Evolutionary conservation across 257 asterid genomes (phyloP).

Genomic region (Salvia splendens): DNA sequence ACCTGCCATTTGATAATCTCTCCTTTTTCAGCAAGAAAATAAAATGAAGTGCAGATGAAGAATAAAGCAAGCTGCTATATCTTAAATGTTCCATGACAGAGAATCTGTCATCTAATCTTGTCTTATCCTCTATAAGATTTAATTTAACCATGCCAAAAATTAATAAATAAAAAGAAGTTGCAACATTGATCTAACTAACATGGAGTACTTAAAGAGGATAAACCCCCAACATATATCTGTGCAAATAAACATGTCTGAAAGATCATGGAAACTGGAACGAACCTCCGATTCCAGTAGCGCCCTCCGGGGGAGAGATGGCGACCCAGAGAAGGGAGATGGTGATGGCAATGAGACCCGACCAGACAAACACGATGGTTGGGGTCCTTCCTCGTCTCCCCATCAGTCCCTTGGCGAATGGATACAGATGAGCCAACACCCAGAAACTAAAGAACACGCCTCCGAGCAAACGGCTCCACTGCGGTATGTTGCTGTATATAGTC

Average conservation of each 20-base stretch:
- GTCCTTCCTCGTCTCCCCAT: slow-evolving; percentile 88
- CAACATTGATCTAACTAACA: not conserved
- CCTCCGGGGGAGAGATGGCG: slow-evolving; percentile 72
- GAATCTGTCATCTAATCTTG: slow-evolving; percentile 8
- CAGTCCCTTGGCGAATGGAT: slow-evolving; percentile 79
- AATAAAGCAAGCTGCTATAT: not conserved
- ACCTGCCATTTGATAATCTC: not conserved
- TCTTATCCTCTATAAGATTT: slow-evolving; percentile 4
- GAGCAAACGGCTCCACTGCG: slow-evolving; percentile 82
- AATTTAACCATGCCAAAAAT: not conserved
- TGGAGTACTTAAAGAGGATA: not conserved
- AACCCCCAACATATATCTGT: not conserved
- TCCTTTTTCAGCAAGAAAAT: not conserved
- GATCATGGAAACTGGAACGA: slow-evolving; percentile 85
- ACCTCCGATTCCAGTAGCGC: slow-evolving; percentile 63
- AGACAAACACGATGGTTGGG: slow-evolving; percentile 78
- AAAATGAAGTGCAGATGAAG: not conserved
- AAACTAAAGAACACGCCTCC: slow-evolving; percentile 93
- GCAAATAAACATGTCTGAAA: not conserved
- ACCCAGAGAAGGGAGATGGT: slow-evolving; percentile 82
- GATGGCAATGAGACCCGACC: slow-evolving; percentile 88
- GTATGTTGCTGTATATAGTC: slow-evolving; percentile 75
- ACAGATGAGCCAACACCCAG: slow-evolving; percentile 84
- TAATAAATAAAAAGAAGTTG: slow-evolving; percentile 9
- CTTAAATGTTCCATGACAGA: slow-evolving; percentile 8